These are phyloP conservation scores for Pistacia vera DNA, from an alignment of 345 rosid species.

Conservation along the genomic window DNA sequence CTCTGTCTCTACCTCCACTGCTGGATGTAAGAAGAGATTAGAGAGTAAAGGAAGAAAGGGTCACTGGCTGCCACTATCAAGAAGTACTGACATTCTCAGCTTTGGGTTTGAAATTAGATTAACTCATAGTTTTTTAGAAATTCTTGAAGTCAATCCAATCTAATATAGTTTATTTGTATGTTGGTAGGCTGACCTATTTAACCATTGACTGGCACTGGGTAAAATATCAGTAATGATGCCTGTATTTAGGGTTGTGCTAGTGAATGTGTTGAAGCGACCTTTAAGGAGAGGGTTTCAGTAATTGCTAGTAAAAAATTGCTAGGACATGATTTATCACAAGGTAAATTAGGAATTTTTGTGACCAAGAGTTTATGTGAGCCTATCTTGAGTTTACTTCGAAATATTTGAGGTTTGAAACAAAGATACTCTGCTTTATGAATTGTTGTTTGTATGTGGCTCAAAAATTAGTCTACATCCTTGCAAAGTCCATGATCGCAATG, in stretches of 20 bases:
- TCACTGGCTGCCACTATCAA: too few relatives aligned
- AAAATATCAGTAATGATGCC: not conserved
- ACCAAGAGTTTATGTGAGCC: not conserved
- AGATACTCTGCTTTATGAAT: not conserved
- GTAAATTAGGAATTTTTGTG: slow-evolving; percentile 5
- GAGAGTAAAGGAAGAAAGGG: too few relatives aligned
- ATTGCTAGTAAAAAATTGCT: not conserved
- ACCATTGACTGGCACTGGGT: not conserved
- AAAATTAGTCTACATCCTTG: not conserved
- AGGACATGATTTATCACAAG: not conserved
- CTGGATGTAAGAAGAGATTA: too few relatives aligned
- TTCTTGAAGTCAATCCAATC: not conserved
- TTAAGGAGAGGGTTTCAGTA: not conserved
- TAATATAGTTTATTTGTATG: not conserved
- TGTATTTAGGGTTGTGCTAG: not conserved
- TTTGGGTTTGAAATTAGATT: not conserved
- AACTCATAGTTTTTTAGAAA: not conserved
- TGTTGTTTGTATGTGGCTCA: not conserved
- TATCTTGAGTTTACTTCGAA: not conserved
- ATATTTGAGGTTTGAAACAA: not conserved
- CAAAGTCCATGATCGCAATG: not conserved
- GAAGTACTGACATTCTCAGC: too few relatives aligned
- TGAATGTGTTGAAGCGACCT: slow-evolving; percentile 4
- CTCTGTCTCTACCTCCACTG: too few relatives aligned
- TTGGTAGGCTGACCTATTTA: not conserved